A percentile compares a stretch with the other conserved stretches of the same genome.
phyloP scores from a whole-genome alignment of 495 filamentous ascomycete genomes.

The Annulohypoxylon stygium region DNA sequence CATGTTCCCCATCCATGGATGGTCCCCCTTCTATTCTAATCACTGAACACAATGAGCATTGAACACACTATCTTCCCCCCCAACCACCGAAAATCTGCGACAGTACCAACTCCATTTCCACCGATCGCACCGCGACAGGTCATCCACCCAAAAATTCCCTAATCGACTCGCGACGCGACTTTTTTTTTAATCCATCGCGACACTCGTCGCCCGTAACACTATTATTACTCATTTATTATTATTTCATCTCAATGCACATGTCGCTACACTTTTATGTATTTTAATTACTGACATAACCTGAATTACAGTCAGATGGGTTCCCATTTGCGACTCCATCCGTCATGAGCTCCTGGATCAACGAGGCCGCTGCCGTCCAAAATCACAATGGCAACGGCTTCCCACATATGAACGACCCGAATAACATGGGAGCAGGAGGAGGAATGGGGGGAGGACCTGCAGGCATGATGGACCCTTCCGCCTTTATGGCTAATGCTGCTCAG shows the following conservation, averaged over 20 bases:
- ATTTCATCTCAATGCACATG: constrained; percentile 51
- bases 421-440: constrained; percentile 56
- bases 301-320: constrained; percentile 64
- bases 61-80: constrained; percentile 35
- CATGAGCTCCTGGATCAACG: constrained; percentile 89
- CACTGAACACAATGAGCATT: not conserved
- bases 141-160: constrained; percentile 43
- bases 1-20: not conserved
- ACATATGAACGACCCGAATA: constrained; percentile 67
- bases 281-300: constrained; percentile 62
- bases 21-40: constrained; percentile 1
- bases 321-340: constrained; percentile 56
- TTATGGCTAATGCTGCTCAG: constrained; percentile 64
- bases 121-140: constrained; percentile 50
- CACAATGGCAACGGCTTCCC: constrained; percentile 85
- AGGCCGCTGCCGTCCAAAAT: constrained; percentile 77
- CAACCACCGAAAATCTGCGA: constrained; percentile 46
- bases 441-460: constrained; percentile 40
- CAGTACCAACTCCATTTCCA: constrained; percentile 49
- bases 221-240: constrained; percentile 54
- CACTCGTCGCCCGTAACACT: constrained; percentile 59
- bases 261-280: constrained; percentile 40
- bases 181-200: constrained; percentile 63
- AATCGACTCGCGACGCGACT: constrained; percentile 65
- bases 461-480: constrained; percentile 69